These are phyloP conservation scores for Neofusicoccum sp. DNA, from an alignment of 2,329 filamentous ascomycete species.

Conservation along the genomic window DNA sequence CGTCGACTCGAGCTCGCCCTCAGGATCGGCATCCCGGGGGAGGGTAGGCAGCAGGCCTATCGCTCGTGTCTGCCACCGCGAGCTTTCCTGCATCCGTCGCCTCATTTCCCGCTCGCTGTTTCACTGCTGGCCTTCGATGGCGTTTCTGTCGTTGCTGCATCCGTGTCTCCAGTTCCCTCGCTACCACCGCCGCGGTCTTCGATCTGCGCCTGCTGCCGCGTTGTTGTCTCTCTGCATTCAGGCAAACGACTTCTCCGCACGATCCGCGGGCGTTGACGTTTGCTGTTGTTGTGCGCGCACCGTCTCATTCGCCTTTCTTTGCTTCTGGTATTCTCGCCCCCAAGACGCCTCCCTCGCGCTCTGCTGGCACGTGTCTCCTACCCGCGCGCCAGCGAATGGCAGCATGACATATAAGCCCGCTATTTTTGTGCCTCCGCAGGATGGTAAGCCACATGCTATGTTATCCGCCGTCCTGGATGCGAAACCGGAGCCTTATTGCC, in stretches of 20 bases:
- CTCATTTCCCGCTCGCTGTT: background rate
- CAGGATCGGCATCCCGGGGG: background rate
- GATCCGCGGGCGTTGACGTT: background rate
- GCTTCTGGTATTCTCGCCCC: background rate
- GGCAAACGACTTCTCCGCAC: background rate
- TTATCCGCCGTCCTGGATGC: background rate
- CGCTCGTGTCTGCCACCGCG: background rate
- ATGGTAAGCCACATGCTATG: constrained; percentile 2
- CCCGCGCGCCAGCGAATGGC: background rate
- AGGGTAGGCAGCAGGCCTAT: background rate
- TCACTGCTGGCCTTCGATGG: background rate
- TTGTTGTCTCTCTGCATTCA: background rate
- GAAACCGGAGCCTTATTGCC: background rate
- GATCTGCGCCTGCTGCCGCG: background rate
- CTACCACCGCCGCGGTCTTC: background rate
- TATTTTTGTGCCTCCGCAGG: background rate
- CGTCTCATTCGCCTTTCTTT: background rate
- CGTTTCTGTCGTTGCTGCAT: background rate
- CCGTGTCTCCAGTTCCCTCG: background rate
- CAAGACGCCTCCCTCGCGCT: background rate
- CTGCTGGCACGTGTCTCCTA: background rate
- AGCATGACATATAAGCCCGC: background rate
- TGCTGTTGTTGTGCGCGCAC: background rate
- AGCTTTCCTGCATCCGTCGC: constrained; percentile 3
- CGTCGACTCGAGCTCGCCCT: background rate